phyloP scores from a whole-genome alignment of 163 green algal species.

The Prototheca stagnorum region DNA sequence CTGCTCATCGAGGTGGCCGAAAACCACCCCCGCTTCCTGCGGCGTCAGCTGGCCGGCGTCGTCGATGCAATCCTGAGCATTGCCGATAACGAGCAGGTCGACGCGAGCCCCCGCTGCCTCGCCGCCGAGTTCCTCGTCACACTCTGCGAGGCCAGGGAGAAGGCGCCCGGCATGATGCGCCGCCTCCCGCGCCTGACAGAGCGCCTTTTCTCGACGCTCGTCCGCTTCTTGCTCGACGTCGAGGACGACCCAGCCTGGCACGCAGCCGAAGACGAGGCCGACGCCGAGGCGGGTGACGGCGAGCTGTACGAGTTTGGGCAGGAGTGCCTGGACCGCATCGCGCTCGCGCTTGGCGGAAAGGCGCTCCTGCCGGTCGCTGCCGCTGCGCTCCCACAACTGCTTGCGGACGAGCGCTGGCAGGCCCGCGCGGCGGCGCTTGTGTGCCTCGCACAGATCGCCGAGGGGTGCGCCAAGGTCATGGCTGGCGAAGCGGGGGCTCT shows the following conservation, averaged over 20 bases:
- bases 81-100: constrained; percentile 42
- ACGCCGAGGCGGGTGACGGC: constrained; percentile 61
- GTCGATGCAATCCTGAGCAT: constrained; percentile 74
- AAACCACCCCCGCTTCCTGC: constrained; percentile 76
- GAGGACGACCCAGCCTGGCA: constrained; percentile 62
- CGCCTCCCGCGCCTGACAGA: constrained; percentile 59
- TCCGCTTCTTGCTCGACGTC: constrained; percentile 83
- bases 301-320: constrained; percentile 71
- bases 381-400: constrained; percentile 11
- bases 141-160: constrained; percentile 83
- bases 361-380: constrained; percentile 61
- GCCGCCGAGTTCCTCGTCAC: constrained; percentile 88
- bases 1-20: constrained; percentile 89
- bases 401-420: constrained; percentile 54
- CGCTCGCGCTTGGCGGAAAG: constrained; percentile 80
- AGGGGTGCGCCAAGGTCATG: constrained; percentile 93
- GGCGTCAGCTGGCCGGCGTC: constrained; percentile 59
- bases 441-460: constrained; percentile 86
- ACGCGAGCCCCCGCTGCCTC: constrained; percentile 56
- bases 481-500: constrained; percentile 48
- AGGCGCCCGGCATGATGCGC: constrained; percentile 83
- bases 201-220: constrained; percentile 67
- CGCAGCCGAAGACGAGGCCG: constrained; percentile 42
- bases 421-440: constrained; percentile 84
- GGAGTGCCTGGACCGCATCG: constrained; percentile 73